These are phyloP conservation scores for Pseudomonodictys pantanalensis DNA, from an alignment of 495 filamentous ascomycete genomes.

Conservation along the genomic window DNA sequence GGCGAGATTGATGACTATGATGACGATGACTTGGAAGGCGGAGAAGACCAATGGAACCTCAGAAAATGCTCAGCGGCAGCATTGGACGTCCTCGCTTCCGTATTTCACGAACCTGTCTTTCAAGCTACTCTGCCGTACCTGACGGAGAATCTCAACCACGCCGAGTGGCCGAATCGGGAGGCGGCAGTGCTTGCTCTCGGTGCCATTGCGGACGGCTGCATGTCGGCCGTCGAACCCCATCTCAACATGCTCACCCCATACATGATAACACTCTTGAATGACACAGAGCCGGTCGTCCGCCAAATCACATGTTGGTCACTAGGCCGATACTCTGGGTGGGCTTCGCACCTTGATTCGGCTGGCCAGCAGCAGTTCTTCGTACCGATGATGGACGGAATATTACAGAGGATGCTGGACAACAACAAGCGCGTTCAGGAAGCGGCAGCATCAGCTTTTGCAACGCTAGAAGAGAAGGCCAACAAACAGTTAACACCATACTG, in stretches of 20 bases:
- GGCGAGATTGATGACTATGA: constrained; percentile 79
- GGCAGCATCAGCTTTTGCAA: constrained; percentile 93
- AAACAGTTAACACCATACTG: constrained; percentile 77
- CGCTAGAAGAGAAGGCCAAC: constrained; percentile 89
- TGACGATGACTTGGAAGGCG: constrained; percentile 69
- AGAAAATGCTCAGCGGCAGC: constrained; percentile 97
- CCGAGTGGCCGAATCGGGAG: constrained; percentile 89
- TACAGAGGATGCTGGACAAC: constrained; percentile 88
- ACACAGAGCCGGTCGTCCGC: constrained; percentile 85
- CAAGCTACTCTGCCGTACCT: constrained; percentile 88
- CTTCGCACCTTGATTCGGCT: constrained; percentile 65
- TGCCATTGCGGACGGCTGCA: constrained; percentile 92
- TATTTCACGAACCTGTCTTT: constrained; percentile 86
- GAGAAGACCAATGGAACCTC: constrained; percentile 93
- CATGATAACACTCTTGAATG: constrained; percentile 80
- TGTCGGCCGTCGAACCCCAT: constrained; percentile 84
- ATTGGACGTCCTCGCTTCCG: constrained; percentile 86
- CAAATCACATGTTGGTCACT: constrained; percentile 99
- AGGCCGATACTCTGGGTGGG: constrained; percentile 91
- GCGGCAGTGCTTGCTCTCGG: constrained; percentile 93
- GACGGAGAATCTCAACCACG: constrained; percentile 80
- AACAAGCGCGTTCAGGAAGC: constrained; percentile 99
- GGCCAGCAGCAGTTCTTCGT: constrained; percentile 79
- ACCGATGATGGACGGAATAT: constrained; percentile 96
- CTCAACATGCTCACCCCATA: constrained; percentile 89